These are phyloP conservation scores for Earliella scabrosa DNA, from an alignment of 1,284 basidiomycete genomes.

Conservation along the genomic window DNA sequence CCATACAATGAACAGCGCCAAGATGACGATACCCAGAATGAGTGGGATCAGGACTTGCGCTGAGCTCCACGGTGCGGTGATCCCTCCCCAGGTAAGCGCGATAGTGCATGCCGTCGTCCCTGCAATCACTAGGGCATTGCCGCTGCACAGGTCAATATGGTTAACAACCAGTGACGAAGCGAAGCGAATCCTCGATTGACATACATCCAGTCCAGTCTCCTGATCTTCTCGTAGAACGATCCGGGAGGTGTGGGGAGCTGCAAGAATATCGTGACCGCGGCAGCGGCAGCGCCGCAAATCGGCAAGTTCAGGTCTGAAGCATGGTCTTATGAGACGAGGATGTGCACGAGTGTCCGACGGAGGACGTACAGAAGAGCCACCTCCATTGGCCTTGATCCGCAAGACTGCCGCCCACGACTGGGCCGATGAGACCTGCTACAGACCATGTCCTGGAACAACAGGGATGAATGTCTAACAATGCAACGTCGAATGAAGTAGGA, in stretches of 20 bases:
- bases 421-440: constrained; percentile 4
- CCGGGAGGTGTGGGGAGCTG: constrained; percentile 32
- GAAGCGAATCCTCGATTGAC: too few species aligned
- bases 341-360: neutral
- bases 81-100: constrained; percentile 25
- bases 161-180: too few species aligned
- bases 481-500: too few species aligned
- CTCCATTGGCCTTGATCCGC: constrained; percentile 23
- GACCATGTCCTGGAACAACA: neutral
- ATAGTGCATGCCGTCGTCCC: constrained; percentile 9
- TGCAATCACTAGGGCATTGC: constrained; percentile 14
- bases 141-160: neutral
- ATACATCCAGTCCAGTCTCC: constrained; percentile 42
- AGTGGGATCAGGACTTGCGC: constrained; percentile 16
- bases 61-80: constrained; percentile 16
- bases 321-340: neutral
- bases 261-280: constrained; percentile 24
- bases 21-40: constrained; percentile 17
- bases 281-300: constrained; percentile 22
- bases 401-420: constrained; percentile 20
- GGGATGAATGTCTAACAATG: too few species aligned
- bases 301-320: constrained; percentile 25
- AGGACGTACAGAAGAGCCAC: constrained; percentile 29
- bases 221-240: constrained; percentile 32
- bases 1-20: constrained; percentile 13